Conservation (phyloP, 2,329 filamentous ascomycete species). For the Penicillium sp. region DNA sequence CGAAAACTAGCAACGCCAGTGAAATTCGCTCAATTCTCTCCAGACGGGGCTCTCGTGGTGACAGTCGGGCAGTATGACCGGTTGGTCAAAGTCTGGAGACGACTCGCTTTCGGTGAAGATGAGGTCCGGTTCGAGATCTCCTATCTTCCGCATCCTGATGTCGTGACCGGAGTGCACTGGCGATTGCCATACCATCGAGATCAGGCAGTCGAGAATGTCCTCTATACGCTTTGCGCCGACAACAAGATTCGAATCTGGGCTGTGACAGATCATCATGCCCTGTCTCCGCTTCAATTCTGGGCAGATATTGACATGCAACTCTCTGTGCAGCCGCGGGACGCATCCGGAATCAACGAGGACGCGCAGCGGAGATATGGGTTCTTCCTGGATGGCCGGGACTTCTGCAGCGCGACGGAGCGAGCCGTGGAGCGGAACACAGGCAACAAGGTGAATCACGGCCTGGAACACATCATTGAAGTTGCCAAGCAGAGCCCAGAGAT, state of each 20-base stretch:
- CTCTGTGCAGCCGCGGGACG: constrained; percentile 57
- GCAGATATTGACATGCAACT: constrained; percentile 69
- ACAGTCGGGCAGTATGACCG: constrained; percentile 72
- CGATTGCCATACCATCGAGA: constrained; percentile 69
- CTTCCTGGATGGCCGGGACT: constrained; percentile 74
- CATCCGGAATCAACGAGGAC: constrained; percentile 34
- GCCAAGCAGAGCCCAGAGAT: constrained; percentile 82
- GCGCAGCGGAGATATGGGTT: constrained; percentile 60
- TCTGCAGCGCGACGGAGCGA: constrained; percentile 68
- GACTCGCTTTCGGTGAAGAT: constrained; percentile 73
- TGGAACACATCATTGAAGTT: constrained; percentile 80
- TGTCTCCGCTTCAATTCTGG: constrained; percentile 72
- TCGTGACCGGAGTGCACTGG: constrained; percentile 84
- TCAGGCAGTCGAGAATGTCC: constrained; percentile 73
- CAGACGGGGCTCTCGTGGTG: constrained; percentile 80
- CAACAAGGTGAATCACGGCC: constrained; percentile 60
- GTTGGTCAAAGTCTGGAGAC: constrained; percentile 87
- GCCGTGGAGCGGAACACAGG: constrained; percentile 60
- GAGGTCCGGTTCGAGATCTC: constrained; percentile 84
- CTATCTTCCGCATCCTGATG: constrained; percentile 77
- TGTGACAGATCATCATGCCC: constrained; percentile 62
- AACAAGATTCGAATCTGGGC: constrained; percentile 78
- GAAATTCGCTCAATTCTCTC: constrained; percentile 72
- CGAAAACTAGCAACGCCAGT: constrained; percentile 66
- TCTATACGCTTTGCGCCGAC: constrained; percentile 85